A percentile compares a stretch with the other conserved stretches of the same genome.
Evolutionary conservation across 148 eudicot species (phyloP).

Genomic region (Vaccinium myrtillus): DNA sequence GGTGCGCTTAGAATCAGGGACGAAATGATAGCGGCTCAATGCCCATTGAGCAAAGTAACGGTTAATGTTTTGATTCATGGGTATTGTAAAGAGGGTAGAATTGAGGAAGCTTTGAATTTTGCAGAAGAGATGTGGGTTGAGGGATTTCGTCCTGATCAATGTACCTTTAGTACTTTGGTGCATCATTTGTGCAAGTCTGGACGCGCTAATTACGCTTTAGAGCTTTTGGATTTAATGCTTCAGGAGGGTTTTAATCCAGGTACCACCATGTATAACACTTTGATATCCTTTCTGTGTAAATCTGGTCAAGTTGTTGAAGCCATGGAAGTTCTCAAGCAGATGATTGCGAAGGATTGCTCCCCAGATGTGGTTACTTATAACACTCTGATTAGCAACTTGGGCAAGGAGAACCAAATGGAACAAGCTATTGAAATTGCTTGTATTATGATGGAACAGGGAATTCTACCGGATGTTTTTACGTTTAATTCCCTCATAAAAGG

Average conservation of each 20-base stretch:
- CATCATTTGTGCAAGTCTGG: slow-evolving; percentile 73
- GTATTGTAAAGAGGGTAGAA: slow-evolving; percentile 69
- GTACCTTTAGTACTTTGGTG: slow-evolving; percentile 72
- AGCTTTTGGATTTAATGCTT: slow-evolving; percentile 82
- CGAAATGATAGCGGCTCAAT: slow-evolving; percentile 65
- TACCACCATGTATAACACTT: slow-evolving; percentile 62
- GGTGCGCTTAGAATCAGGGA: slow-evolving; percentile 73
- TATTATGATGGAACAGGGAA: slow-evolving; percentile 58
- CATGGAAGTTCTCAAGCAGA: slow-evolving; percentile 73
- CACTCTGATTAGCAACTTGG: slow-evolving; percentile 71
- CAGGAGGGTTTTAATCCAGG: slow-evolving; percentile 86
- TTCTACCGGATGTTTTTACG: slow-evolving; percentile 80
- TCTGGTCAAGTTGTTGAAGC: slow-evolving; percentile 72
- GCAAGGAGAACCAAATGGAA: slow-evolving; percentile 78
- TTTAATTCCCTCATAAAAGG: slow-evolving; percentile 92
- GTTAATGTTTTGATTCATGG: slow-evolving; percentile 75
- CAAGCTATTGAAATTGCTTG: slow-evolving; percentile 79
- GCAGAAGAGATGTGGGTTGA: slow-evolving; percentile 54
- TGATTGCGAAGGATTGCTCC: slow-evolving; percentile 69
- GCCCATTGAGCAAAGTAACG: slow-evolving; percentile 54
- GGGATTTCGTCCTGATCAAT: slow-evolving; percentile 78
- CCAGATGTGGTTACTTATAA: slow-evolving; percentile 81
- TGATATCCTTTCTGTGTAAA: slow-evolving; percentile 82
- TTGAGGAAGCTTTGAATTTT: slow-evolving; percentile 75
- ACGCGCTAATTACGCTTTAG: slow-evolving; percentile 67